A percentile compares a stretch with the other conserved stretches of the same genome.
These are phyloP conservation scores for Puccinia coronata DNA, from an alignment of 1,284 basidiomycete genomes.

Conservation along the genomic window DNA sequence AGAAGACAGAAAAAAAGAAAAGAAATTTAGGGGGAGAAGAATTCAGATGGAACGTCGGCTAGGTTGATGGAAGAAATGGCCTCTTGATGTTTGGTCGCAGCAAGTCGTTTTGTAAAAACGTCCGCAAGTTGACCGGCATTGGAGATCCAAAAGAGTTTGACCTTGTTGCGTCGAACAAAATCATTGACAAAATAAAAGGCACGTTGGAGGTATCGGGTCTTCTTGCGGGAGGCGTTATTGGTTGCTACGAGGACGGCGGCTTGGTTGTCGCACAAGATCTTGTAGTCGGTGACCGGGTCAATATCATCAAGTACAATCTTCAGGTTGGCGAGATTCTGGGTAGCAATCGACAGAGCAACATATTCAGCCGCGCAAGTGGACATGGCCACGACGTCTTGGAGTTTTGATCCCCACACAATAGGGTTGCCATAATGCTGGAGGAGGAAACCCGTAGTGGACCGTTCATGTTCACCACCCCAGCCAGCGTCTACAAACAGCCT, in stretches of 20 bases:
- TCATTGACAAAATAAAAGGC: slow-evolving; percentile 9
- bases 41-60: no score
- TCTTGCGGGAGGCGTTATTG: background rate
- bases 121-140: background rate
- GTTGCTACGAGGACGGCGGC: background rate
- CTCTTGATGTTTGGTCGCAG: no score
- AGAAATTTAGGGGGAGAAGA: no score
- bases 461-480: slow-evolving; percentile 2
- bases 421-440: background rate
- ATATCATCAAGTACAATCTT: background rate
- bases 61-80: no score
- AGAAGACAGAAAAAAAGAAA: no score
- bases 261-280: background rate
- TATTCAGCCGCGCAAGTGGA: background rate
- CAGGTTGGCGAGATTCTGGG: background rate
- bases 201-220: background rate
- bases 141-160: background rate
- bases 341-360: background rate
- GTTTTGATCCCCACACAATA: background rate
- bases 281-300: background rate
- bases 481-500: background rate
- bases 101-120: background rate
- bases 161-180: background rate
- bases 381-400: background rate
- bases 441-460: background rate